A percentile compares a stretch with the other conserved stretches of the same genome.
Evolutionary conservation across 176 grass and related monocot species (phyloP).

Genomic region (Hyparrhenia diplandra): DNA sequence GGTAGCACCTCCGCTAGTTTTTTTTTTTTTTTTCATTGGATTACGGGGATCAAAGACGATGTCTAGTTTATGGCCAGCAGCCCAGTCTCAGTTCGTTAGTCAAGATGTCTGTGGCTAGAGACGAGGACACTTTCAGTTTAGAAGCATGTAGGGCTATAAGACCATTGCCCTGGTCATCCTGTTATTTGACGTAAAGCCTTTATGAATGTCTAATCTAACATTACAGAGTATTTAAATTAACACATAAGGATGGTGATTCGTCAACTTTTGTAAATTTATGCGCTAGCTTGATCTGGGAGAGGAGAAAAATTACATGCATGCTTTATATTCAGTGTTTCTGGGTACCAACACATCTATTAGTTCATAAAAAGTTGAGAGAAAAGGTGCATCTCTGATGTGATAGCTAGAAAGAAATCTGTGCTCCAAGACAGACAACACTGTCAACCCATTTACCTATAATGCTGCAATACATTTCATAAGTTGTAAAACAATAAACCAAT

Average conservation of each 20-base stretch:
- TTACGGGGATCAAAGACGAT: neutral
- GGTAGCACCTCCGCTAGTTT: neutral
- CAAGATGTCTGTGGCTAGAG: neutral
- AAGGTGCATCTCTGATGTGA: neutral
- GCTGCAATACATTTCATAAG: neutral
- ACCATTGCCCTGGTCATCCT: neutral
- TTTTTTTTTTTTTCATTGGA: neutral
- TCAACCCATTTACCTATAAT: neutral
- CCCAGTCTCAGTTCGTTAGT: neutral
- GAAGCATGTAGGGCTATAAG: too few species aligned
- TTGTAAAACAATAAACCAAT: neutral
- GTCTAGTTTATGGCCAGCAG: neutral
- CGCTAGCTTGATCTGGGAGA: neutral
- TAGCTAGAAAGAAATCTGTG: neutral
- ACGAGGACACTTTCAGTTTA: too few species aligned
- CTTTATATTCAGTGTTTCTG: neutral
- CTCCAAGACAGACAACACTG: neutral
- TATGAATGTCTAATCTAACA: neutral
- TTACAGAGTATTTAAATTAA: neutral
- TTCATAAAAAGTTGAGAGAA: neutral
- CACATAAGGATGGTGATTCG: neutral
- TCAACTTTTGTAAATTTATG: neutral
- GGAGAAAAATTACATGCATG: neutral
- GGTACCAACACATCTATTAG: neutral
- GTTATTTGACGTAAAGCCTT: neutral